Evolutionary conservation across 2,329 filamentous ascomycete genomes (phyloP), one percentile per base, ranked within the genome.

Genomic region (Alternaria solani): DNA sequence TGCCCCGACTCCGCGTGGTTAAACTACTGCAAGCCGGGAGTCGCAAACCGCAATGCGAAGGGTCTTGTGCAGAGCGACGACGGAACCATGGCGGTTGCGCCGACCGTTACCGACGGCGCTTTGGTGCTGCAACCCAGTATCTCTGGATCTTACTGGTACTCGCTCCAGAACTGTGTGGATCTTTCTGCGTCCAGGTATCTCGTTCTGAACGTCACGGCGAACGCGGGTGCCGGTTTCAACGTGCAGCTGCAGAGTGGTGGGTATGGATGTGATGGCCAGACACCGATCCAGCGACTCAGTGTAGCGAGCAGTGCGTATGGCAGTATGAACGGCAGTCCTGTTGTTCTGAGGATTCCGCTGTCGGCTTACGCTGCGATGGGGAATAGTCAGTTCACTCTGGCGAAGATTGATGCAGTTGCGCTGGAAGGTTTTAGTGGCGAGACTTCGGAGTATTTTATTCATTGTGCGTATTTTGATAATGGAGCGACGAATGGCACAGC

Each of bases 81-180:
- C 41, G 57, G 57, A 7, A 60, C 57, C 9, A 60, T 60, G 57
- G 52, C 41, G 8, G 26, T 39, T 11, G 53, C 53, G 11, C 57
- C 57, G 2, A 12, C 32, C 12, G 38, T 60, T 16, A 47, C 25
- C 1, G n/a, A 60, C 6, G 53, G 53, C 4, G 57, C 52, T 30
- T 16, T 60, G 4, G 52, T 57, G 4, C 47, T 60, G 4, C 57
- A 60, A 41, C 57, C 57, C 12, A 38, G 30, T 11, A 8, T 60
- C 3, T 47, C 57, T 9, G 57, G 57, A 20, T 60, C 57, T 2
- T 60, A 60, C 9, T 60, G 57, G 57, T 60, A 60, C 57, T 60
- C 57, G 41, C 47, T 60, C 2, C 57, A 60, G 9, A 57, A 51
- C 41, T 60, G 57, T 7, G 44, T 20, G 2, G 57, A 60, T 26